Evolutionary conservation across 2,329 filamentous ascomycete species (phyloP), one percentile per base, ranked within the genome.

Genomic region (Raffaelea arxii): DNA sequence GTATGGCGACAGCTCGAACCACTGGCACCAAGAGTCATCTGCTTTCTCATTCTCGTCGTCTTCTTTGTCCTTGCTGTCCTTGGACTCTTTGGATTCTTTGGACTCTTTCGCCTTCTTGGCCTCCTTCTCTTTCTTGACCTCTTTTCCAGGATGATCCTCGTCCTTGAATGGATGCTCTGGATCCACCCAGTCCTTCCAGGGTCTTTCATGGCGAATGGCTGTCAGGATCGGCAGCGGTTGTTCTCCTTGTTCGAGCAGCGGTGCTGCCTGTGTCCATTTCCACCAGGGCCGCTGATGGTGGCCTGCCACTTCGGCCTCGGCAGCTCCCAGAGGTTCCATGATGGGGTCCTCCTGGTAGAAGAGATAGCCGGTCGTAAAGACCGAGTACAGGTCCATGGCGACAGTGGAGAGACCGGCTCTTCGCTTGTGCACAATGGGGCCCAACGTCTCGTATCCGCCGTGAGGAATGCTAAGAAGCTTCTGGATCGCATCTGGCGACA

Each of bases 191-290:
- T 59, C 56, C 22, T 60, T 70, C 43, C 43, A 45, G 16, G 43
- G 43, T 23, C 43, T 18, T 25, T 45, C 43, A 18, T 45, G 43
- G 25, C 81, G 70, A 4, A 84, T 80, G 3, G 80, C 79, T 1
- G 80, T 82, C 53, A 84, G 83, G 40, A 85, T 84, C 1, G 81
- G 81, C 39, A 85, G 64, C 10, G 81, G 81, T 48, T 82, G 68
- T 4, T 68, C 64, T 7, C 81, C 81, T 49, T 71, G 61, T 23
- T 76, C 67, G 2, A 79, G 65, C 52, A 74, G 79, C 42, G 36
- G 10, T 25, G 32, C 18, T 10, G 58, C 56, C 18, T 50, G 49
- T 1, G 58, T 56, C 50, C 53, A 61, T 36, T 56, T 58, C 42
- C 58, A 57, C 59, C 59, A 61, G 37, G 35, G 53, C 52, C 30